phyloP scores from a whole-genome alignment of 441 rosid genomes.

The Arabidopsis hybrid region DNA sequence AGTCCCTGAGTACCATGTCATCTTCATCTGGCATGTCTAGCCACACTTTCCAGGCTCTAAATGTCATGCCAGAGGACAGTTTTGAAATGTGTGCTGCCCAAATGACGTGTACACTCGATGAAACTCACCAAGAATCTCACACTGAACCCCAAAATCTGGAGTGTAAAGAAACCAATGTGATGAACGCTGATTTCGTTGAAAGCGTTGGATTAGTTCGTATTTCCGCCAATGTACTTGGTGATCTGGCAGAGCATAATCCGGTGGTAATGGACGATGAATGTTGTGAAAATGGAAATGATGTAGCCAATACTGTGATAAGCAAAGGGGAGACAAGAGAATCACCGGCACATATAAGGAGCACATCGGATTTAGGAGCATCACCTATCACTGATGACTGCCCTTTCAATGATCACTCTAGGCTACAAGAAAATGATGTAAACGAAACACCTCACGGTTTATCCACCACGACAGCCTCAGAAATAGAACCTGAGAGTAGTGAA shows the following conservation, averaged over 20 bases:
- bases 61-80: conserved; percentile 51
- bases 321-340: conserved; percentile 38
- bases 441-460: conserved; percentile 53
- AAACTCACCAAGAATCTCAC: conserved; percentile 49
- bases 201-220: conserved; percentile 37
- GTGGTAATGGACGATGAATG: conserved; percentile 41
- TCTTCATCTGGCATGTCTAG: conserved; percentile 67
- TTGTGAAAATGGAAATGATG: conserved; percentile 52
- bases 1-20: conserved; percentile 68
- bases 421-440: conserved; percentile 48
- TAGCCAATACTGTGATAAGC: conserved; percentile 34
- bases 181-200: conserved; percentile 45
- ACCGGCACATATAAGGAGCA: conserved; percentile 44
- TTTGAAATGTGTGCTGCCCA: conserved; percentile 50
- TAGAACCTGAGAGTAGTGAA: conserved; percentile 56
- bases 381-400: conserved; percentile 48
- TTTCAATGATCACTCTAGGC: conserved; percentile 43
- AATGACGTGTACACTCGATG: conserved; percentile 49
- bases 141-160: conserved; percentile 48
- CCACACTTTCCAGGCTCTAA: conserved; percentile 56
- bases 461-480: conserved; percentile 69
- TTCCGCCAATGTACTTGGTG: conserved; percentile 47
- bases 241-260: conserved; percentile 51
- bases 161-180: conserved; percentile 46
- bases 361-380: conserved; percentile 49